These are phyloP conservation scores for Starmerella roubikii DNA, from an alignment of 805 yeast genomes.

Conservation along the genomic window DNA sequence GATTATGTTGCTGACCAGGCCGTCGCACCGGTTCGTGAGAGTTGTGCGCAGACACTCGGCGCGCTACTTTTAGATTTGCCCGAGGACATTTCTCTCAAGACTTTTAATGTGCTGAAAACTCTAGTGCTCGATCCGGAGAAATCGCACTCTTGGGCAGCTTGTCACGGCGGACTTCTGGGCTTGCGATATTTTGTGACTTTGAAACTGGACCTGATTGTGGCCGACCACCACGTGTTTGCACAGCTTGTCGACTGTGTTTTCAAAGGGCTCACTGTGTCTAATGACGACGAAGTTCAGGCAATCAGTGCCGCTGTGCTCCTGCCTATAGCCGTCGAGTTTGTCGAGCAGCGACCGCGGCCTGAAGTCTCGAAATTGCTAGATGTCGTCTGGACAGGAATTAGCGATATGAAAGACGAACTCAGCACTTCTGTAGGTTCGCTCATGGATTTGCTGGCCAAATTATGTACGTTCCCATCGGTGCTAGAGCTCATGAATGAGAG, in stretches of 20 bases:
- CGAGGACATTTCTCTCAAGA: conserved; percentile 40
- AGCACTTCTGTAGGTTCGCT: conserved; percentile 92
- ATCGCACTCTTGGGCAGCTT: conserved; percentile 80
- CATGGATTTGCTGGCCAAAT: conserved; percentile 80
- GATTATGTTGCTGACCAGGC: conserved; percentile 96
- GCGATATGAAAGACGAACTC: conserved; percentile 77
- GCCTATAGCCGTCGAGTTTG: conserved; percentile 82
- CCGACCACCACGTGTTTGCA: conserved; percentile 43
- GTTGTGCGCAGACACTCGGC: conserved; percentile 88
- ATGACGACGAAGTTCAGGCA: conserved; percentile 92
- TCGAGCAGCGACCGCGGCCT: conserved; percentile 38
- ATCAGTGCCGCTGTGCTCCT: conserved; percentile 87
- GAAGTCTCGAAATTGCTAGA: conserved; percentile 36
- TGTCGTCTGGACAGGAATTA: conserved; percentile 83
- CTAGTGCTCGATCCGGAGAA: conserved; percentile 43
- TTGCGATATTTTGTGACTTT: conserved; percentile 83
- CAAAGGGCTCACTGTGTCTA: conserved; percentile 57
- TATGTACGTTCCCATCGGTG: conserved; percentile 72
- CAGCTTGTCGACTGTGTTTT: conserved; percentile 72
- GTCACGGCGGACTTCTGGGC: conserved; percentile 96
- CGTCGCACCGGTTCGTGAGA: conserved; percentile 95
- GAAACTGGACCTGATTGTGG: conserved; percentile 61
- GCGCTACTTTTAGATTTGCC: conserved; percentile 70
- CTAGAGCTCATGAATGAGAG: conserved; percentile 52
- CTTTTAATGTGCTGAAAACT: conserved; percentile 51